Evolutionary conservation across 257 asterid genomes (phyloP).

Genomic region (Cordia subcordata): DNA sequence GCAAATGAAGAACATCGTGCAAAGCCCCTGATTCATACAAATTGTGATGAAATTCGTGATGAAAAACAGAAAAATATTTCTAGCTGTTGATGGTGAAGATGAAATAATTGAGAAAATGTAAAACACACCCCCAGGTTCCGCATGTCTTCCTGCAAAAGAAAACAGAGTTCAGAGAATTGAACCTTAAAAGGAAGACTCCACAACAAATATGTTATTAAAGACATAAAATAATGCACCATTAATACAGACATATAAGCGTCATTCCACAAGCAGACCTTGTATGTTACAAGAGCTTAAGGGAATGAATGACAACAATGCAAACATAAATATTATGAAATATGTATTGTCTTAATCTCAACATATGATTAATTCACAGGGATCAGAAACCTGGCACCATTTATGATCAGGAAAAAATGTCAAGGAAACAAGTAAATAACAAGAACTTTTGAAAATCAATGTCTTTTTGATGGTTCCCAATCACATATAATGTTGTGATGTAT

Average conservation of each 20-base stretch:
- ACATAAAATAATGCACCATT: not conserved
- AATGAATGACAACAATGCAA: too few relatives aligned
- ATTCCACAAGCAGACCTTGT: too few relatives aligned
- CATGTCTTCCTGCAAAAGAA: conserved; percentile 74
- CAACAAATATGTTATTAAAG: not conserved
- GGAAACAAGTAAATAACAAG: too few relatives aligned
- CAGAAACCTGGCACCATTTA: too few relatives aligned
- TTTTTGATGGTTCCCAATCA: too few relatives aligned
- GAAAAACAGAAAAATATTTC: not conserved
- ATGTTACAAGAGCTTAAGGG: too few relatives aligned
- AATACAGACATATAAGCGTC: not conserved
- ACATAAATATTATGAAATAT: too few relatives aligned
- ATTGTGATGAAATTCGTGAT: conserved; percentile 22
- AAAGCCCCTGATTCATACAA: conserved; percentile 76
- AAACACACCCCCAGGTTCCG: conserved; percentile 83
- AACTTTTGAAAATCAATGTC: too few relatives aligned
- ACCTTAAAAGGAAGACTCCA: not conserved
- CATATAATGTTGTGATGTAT: too few relatives aligned
- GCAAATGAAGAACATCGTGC: conserved; percentile 96
- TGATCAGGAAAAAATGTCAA: too few relatives aligned
- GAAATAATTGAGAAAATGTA: conserved; percentile 3
- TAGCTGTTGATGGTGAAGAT: not conserved
- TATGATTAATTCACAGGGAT: too few relatives aligned
- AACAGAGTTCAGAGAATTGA: conserved; percentile 8
- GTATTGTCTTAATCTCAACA: too few relatives aligned